phyloP scores from a whole-genome alignment of 2,329 filamentous ascomycete species.

The Trichoderma semiorbis region DNA sequence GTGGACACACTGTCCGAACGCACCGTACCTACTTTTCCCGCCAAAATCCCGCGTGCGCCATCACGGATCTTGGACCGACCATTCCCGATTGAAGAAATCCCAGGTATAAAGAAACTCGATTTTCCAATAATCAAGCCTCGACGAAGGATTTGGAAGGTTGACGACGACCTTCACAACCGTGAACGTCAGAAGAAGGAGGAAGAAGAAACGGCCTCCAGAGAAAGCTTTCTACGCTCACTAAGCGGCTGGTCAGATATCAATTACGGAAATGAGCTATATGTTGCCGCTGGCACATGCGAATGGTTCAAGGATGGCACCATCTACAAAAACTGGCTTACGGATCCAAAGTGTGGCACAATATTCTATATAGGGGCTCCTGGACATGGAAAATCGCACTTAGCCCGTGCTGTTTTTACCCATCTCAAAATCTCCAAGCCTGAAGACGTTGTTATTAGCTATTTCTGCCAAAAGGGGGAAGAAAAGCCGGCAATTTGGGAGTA shows the following conservation, averaged over 20 bases:
- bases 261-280: slow-evolving; percentile 16
- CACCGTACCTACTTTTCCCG: not conserved
- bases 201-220: not conserved
- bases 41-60: not conserved
- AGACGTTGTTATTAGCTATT: slow-evolving; percentile 23
- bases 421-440: slow-evolving; percentile 12
- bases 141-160: not conserved
- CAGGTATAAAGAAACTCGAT: not conserved
- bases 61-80: not conserved
- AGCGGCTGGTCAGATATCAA: slow-evolving; percentile 20
- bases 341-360: slow-evolving; percentile 15
- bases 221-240: slow-evolving; percentile 20
- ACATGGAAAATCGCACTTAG: slow-evolving; percentile 25
- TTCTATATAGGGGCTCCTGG: slow-evolving; percentile 21
- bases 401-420: slow-evolving; percentile 22
- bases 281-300: slow-evolving; percentile 20
- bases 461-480: slow-evolving; percentile 21
- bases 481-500: slow-evolving; percentile 23
- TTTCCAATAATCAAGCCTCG: not conserved
- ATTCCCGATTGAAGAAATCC: not conserved
- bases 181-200: not conserved
- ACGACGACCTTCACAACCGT: not conserved
- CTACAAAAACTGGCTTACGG: slow-evolving; percentile 22
- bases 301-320: slow-evolving; percentile 20
- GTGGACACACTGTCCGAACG: slow-evolving; percentile 4